Base-by-base conservation (phyloP, 345 rosid species). In the Rhodamnia argentea region DNA sequence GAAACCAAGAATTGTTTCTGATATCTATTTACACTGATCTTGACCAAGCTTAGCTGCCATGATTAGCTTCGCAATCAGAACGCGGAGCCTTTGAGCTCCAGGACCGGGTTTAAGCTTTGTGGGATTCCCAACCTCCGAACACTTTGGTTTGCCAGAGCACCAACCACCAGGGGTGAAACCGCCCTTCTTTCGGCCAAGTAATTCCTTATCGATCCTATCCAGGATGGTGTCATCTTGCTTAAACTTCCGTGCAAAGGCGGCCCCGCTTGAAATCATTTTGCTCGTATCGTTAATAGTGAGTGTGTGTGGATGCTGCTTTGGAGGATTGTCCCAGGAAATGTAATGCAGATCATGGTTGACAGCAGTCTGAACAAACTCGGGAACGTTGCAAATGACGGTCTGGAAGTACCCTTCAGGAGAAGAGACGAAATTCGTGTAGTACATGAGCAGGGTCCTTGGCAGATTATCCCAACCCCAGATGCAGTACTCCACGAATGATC, bases 401-500 rank as follows among this genome's bases (percentile, higher is more conserved):
- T 97, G 99, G 87, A 97, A 98, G 87, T 98, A 98, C 84, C 98
- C 95, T 90, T 98, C 99, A 0, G 99, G 99, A 29, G 99, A 98
- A 85, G 99, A 98, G 84, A 98, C 94, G 53, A 98, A 98, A 86
- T 98, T 98, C 74, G 99, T 84, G 91, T 98, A 93, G 88, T 98
- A 98, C 99, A 98, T 98, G 87, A 98, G 93, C 70, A 98, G 87
- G n/a, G 94, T 92, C 88, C 99, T 90, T 5, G 99, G 99, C 82
- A 98, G 91, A 88, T 98, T 98, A 85, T 98, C 99, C 99, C 99
- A 95, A 57, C 99, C 99, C 99, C 99, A 96, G 84, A 96, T 91
- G 88, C 94, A 92, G 90, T 93, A 98, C 90, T 98, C 99, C 29
- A 96, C 94, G 60, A 98, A 98, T 1, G 98, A 86, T 27, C 94